Evolutionary conservation across 352 stramenopile genomes (phyloP), one percentile per base, ranked within the genome.

Genomic region (Globisporangium yorkense): DNA sequence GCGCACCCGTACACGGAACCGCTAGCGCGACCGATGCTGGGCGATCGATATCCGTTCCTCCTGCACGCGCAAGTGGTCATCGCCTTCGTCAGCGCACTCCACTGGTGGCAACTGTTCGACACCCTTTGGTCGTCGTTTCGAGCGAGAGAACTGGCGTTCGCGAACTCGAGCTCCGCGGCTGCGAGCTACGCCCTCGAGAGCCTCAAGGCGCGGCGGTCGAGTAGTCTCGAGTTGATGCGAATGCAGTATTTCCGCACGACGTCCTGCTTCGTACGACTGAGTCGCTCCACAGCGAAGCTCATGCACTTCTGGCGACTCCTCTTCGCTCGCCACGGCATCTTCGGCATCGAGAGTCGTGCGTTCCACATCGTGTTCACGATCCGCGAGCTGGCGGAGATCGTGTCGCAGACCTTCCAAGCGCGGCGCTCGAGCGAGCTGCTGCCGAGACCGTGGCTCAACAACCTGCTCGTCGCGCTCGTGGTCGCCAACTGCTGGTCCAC

Each of bases 401-500:
- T 27, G 24, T 27, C 24, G 24, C 58, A 60, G 46, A 51, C 20
- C 3, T 56, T 53, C 24, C 59, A 61, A 10, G 54, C 27, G 29
- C 18, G 33, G 29, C 53, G 46, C 27, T 61, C 52, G 7, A 61
- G 59, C 10, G 31, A 53, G 20, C n/a, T 50, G 21, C 45, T 66
- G 15, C 21, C 54, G 13, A 20, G 46, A 3, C 27, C 33, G n/a
- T 56, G 37, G 59, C 20, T 65, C 39, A 65, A 65, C 46, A 57
- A 61, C 29, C 31, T 62, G 2, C 13, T 57, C 6, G 51, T 62
- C 1, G 47, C 27, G 7, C 33, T 66, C 4, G 29, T 62, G 7
- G 21, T 53, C 9, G 15, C 21, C 0, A 57, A 66, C n/a, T 61
- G 59, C 47, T 60, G 52, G 54, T 66, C 39, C 9, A 57, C 54